Evolutionary conservation across 2,329 filamentous ascomycete genomes (phyloP).

Genomic region (Sporothrix euskadiensis): DNA sequence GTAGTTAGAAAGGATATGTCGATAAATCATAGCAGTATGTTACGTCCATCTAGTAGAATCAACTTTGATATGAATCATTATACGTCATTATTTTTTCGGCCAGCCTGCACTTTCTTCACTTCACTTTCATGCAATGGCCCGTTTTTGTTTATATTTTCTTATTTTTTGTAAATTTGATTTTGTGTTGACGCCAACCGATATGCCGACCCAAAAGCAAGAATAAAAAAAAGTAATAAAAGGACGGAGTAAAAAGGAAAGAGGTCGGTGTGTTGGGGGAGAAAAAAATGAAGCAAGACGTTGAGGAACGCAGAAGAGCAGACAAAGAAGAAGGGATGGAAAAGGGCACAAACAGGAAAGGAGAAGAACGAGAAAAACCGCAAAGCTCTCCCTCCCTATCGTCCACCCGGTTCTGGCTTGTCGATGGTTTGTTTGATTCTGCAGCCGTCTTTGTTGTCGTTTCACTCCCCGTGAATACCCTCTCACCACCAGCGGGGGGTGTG

Average conservation of each 20-base stretch:
- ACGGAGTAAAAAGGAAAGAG: not conserved
- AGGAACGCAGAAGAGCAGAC: not conserved
- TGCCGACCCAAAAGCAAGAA: constrained; percentile 33
- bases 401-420: constrained; percentile 11
- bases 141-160: constrained; percentile 15
- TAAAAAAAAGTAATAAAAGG: constrained; percentile 21
- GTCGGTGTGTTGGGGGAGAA: not conserved
- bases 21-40: not conserved
- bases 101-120: not conserved
- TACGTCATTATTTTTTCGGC: not conserved
- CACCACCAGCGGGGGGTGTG: not conserved
- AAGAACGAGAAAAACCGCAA: constrained; percentile 14
- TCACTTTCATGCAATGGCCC: not conserved
- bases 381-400: not conserved
- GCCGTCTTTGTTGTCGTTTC: not conserved
- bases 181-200: constrained; percentile 32
- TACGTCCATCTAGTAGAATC: not conserved
- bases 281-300: not conserved
- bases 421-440: constrained; percentile 6
- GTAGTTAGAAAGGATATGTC: not conserved
- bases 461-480: not conserved
- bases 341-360: not conserved
- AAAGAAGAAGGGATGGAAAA: not conserved
- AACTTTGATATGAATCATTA: not conserved
- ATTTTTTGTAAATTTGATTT: constrained; percentile 27